Base-by-base conservation (phyloP, 129 eudicot genomes). In the Flaveria brownii region DNA sequence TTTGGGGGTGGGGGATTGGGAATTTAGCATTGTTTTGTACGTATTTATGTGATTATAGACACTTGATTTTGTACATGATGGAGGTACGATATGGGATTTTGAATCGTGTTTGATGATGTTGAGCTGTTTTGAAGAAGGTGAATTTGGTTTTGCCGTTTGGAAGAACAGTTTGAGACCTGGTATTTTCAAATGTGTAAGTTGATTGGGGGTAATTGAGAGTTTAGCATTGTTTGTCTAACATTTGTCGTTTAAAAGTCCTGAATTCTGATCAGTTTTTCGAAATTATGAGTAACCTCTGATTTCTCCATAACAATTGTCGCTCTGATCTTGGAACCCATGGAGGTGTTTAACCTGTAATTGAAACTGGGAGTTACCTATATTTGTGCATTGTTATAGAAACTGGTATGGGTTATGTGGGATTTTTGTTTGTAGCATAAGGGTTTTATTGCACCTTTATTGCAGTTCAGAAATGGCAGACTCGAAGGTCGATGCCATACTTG, bases 401-500 rank as follows among this genome's bases (percentile, higher is more conserved):
- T 33, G 33, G 4, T 56, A 59, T 6, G 70, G 45, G 13, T 36
- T 66, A 18, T n/a, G 23, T 59, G 1, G 50, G 61, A 54, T 46
- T 18, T 70, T 17, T 8, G 2, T 13, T 64, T 45, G 64, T 76
- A 36, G 33, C 16, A 23, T 49, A 67, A 28, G 50, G 20, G 67
- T 69, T 75, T 62, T 36, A 49, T 85, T 55, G 63, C 22, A 14
- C 6, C 20, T 17, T 12, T 80, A 46, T 80, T 73, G 74, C 66
- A 72, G 77, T 72, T 75, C 39, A 68, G 77, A 83, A 26, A 93
- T 93, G 98, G 95, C 84, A 71, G 92, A 85, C 79, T 82, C 96
- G 36, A 70, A 88, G 64, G 90, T 93, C 80, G 89, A 90, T 88
- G 86, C 78, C 45, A 90, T 93, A 50, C 75, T 93, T 64, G 96